Conservation (phyloP, 352 stramenopile species). For the Phytopythium vexans region DNA sequence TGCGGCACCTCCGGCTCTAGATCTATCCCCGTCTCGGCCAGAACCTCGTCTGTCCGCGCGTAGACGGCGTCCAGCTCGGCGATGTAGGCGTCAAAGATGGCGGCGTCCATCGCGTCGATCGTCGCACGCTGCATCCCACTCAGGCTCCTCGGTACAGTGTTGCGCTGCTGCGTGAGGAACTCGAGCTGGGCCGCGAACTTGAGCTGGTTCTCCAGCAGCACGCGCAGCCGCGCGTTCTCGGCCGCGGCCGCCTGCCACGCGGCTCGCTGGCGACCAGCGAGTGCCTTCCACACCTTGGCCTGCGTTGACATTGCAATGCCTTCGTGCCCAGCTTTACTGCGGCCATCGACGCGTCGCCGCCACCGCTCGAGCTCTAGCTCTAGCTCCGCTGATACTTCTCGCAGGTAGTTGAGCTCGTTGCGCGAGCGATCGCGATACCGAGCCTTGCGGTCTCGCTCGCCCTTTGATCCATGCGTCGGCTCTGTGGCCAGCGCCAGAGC, state of each 20-base stretch:
- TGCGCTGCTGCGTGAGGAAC: not conserved
- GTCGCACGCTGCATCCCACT: not conserved
- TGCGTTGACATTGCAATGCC: not conserved
- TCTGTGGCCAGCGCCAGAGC: no score
- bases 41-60: slow-evolving; percentile 4
- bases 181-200: not conserved
- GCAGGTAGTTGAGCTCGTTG: no score
- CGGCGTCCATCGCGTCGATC: slow-evolving; percentile 2
- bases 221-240: not conserved
- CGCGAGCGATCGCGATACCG: no score
- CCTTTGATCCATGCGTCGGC: no score
- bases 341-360: not conserved
- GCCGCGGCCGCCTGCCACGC: not conserved
- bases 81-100: slow-evolving; percentile 22
- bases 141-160: not conserved
- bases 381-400: not conserved
- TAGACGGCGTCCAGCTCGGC: slow-evolving; percentile 19
- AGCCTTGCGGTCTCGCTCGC: no score
- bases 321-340: not conserved
- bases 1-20: slow-evolving; percentile 1
- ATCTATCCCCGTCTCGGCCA: not conserved
- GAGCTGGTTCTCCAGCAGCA: not conserved
- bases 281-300: not conserved
- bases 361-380: not conserved
- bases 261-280: not conserved